Conservation (phyloP, 75 land plant species). For the Gnetum montanum region DNA sequence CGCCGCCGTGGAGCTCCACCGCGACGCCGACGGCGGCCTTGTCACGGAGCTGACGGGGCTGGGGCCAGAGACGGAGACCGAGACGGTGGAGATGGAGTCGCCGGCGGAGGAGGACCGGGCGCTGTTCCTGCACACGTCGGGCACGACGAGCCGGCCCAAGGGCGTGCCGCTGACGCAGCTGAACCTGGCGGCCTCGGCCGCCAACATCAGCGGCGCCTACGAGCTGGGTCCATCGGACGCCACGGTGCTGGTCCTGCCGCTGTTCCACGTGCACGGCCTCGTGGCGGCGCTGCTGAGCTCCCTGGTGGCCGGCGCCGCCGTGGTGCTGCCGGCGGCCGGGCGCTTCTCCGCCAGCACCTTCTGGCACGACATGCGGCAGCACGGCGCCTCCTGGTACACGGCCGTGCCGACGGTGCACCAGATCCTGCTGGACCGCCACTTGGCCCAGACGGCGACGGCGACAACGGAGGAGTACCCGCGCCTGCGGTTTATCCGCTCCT, state of each 20-base stretch:
- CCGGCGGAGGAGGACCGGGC: constrained; percentile 59
- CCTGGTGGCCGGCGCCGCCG: constrained; percentile 69
- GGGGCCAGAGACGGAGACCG: constrained; percentile 3
- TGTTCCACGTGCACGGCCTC: constrained; percentile 96
- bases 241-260: constrained; percentile 76
- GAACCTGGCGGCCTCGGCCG: constrained; percentile 67
- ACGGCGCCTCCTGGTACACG: constrained; percentile 88
- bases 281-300: constrained; percentile 63
- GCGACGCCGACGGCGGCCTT: constrained; percentile 1
- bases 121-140: constrained; percentile 97
- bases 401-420: constrained; percentile 98
- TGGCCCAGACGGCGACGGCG: constrained; percentile 30
- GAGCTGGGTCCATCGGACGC: constrained; percentile 55
- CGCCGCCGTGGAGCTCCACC: constrained; percentile 1
- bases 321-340: constrained; percentile 77
- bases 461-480: constrained; percentile 68
- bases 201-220: constrained; percentile 62
- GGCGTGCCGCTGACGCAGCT: constrained; percentile 88
- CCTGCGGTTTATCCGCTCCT: constrained; percentile 82
- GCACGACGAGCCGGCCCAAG: constrained; percentile 95
- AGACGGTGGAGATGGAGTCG: constrained; percentile 3
- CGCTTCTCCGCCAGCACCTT: constrained; percentile 87
- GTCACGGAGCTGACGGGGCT: constrained; percentile 11
- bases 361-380: constrained; percentile 73
- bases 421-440: constrained; percentile 74